A percentile compares a stretch with the other conserved stretches of the same genome.
These are phyloP conservation scores for Candida sp. DNA, from an alignment of 1,139 yeast genomes.

Conservation along the genomic window DNA sequence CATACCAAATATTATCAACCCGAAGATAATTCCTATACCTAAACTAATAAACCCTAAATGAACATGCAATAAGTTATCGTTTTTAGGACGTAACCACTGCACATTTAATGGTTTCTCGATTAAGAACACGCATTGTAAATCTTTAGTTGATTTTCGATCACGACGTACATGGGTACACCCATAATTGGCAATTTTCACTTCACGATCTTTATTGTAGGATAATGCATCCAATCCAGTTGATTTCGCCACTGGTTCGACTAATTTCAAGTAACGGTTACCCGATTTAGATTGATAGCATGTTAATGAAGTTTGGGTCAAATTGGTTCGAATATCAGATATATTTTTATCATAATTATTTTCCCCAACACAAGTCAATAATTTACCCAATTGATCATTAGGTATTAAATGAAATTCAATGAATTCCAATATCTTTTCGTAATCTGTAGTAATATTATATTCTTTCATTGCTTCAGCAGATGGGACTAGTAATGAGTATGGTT, in stretches of 20 bases:
- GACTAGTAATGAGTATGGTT: slow-evolving; percentile 65
- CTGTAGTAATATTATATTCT: slow-evolving; percentile 49
- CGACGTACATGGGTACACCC: slow-evolving; percentile 57
- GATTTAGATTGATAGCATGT: slow-evolving; percentile 46
- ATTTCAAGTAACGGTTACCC: slow-evolving; percentile 28
- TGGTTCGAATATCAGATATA: slow-evolving; percentile 17
- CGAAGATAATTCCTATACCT: slow-evolving; percentile 62
- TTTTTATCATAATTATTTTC: slow-evolving; percentile 5
- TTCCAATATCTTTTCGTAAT: slow-evolving; percentile 42
- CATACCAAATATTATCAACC: slow-evolving; percentile 42
- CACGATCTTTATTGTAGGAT: slow-evolving; percentile 57
- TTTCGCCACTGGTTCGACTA: slow-evolving; percentile 12
- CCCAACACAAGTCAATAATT: slow-evolving; percentile 30
- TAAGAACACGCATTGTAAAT: slow-evolving; percentile 57
- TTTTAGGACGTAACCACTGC: slow-evolving; percentile 51
- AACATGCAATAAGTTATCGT: slow-evolving; percentile 45
- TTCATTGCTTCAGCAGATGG: slow-evolving; percentile 63
- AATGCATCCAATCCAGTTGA: slow-evolving; percentile 19
- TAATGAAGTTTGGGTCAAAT: slow-evolving; percentile 36
- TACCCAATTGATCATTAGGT: slow-evolving; percentile 45
- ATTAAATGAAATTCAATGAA: slow-evolving; percentile 70
- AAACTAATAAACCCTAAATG: slow-evolving; percentile 66
- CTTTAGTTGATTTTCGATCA: slow-evolving; percentile 12
- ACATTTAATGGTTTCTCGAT: slow-evolving; percentile 61
- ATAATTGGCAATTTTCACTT: slow-evolving; percentile 58